Conservation (phyloP, 768 basidiomycete species). For the Nevesoporus exiguus region DNA sequence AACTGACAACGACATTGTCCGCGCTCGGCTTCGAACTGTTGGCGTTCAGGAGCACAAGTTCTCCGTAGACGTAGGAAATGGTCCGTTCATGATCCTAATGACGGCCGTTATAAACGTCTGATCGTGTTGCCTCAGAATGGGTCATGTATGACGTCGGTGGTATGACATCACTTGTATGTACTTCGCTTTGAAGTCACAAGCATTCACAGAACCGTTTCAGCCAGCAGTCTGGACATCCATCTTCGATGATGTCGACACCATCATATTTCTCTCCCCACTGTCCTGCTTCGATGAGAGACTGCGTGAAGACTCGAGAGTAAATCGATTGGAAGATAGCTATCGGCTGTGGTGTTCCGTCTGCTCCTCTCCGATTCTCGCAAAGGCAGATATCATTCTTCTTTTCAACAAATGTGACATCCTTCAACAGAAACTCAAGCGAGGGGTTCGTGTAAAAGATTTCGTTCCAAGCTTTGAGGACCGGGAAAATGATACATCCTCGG, state of each 20-base stretch:
- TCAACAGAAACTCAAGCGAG: constrained; percentile 66
- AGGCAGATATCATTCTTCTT: constrained; percentile 52
- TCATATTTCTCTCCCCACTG: constrained; percentile 74
- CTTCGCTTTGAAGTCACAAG: neutral
- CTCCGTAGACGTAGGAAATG: constrained; percentile 52
- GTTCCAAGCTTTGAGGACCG: constrained; percentile 74
- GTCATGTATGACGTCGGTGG: constrained; percentile 81
- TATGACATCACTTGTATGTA: constrained; percentile 57
- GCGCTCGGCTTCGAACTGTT: constrained; percentile 73
- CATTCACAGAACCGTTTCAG: constrained; percentile 34
- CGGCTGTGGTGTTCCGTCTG: constrained; percentile 76
- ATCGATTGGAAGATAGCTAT: constrained; percentile 74
- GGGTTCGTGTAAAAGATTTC: constrained; percentile 60
- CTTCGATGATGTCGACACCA: constrained; percentile 79
- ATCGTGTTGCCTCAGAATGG: constrained; percentile 49
- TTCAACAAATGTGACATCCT: constrained; percentile 73
- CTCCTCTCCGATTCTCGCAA: constrained; percentile 57
- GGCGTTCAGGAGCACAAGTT: constrained; percentile 77
- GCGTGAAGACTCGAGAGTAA: constrained; percentile 64
- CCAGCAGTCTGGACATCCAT: constrained; percentile 76
- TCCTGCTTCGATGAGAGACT: constrained; percentile 81
- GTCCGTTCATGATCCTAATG: constrained; percentile 35
- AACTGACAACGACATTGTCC: constrained; percentile 72
- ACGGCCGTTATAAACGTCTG: neutral
- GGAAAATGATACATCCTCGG: constrained; percentile 65